These are phyloP conservation scores for Blastomyces silverae DNA, from an alignment of 2,329 filamentous ascomycete genomes.

Conservation along the genomic window DNA sequence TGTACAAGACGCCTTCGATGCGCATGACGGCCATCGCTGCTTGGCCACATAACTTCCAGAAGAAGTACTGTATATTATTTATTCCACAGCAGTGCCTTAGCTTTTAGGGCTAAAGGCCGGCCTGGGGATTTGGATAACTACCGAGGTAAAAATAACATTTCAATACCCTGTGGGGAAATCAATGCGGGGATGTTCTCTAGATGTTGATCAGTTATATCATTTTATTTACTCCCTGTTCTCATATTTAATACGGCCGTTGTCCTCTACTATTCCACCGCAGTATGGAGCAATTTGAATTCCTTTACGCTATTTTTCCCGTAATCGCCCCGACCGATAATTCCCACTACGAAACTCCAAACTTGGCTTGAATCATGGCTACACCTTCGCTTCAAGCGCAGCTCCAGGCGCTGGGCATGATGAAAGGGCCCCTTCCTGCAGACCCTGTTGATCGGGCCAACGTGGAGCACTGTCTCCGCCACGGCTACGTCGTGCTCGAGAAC, in stretches of 20 bases:
- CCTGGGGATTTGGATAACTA: no score
- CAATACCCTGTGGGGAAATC: no score
- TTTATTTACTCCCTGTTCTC: not conserved
- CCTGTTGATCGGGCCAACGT: conserved; percentile 25
- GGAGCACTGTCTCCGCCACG: conserved; percentile 31
- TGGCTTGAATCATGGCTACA: not conserved
- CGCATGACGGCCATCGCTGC: no score
- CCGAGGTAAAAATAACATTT: no score
- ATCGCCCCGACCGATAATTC: not conserved
- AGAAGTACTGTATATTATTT: no score
- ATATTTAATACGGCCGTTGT: not conserved
- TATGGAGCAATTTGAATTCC: not conserved
- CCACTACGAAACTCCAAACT: not conserved
- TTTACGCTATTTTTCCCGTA: not conserved
- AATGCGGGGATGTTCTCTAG: no score
- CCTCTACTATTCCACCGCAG: not conserved
- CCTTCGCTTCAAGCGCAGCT: not conserved
- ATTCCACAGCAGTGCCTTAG: no score
- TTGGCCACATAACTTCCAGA: no score
- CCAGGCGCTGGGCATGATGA: not conserved
- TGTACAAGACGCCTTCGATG: no score
- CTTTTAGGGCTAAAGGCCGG: no score
- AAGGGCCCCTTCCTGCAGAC: conserved; percentile 14
- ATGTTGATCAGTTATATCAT: not conserved
- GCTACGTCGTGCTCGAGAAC: conserved; percentile 33